A percentile compares a stretch with the other conserved stretches of the same genome.
These are phyloP conservation scores for Claviceps monticola DNA, from an alignment of 2,329 filamentous ascomycete species.

Conservation along the genomic window DNA sequence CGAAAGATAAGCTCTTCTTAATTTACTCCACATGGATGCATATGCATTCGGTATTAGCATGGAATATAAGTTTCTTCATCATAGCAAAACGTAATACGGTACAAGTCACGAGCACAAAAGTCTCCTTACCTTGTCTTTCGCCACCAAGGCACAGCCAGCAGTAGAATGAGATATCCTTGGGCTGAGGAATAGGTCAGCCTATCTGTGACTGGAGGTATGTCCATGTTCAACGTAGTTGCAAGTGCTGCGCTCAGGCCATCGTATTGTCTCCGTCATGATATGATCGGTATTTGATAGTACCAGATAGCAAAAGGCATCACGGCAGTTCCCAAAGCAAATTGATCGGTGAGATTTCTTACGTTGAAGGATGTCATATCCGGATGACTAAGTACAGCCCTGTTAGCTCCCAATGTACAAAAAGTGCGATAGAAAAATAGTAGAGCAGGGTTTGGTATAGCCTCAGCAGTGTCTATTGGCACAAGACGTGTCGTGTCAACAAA, in stretches of 20 bases:
- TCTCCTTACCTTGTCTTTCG: constrained; percentile 13
- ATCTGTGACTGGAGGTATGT: no score
- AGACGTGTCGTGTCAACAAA: constrained; percentile 37
- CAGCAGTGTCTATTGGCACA: constrained; percentile 43
- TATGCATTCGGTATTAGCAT: constrained; percentile 62
- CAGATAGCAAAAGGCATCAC: constrained; percentile 26
- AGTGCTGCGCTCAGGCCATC: constrained; percentile 17
- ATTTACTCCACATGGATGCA: constrained; percentile 47
- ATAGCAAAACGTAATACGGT: constrained; percentile 22
- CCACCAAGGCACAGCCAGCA: neutral
- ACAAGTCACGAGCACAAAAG: neutral
- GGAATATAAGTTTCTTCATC: constrained; percentile 58
- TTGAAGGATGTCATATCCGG: neutral
- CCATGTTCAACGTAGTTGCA: neutral
- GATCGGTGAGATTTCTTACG: constrained; percentile 2
- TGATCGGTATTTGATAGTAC: constrained; percentile 34
- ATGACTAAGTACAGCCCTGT: neutral
- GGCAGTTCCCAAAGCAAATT: constrained; percentile 8
- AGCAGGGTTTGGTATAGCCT: constrained; percentile 12
- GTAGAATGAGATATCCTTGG: neutral
- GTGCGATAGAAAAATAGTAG: neutral
- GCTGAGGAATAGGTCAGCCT: neutral
- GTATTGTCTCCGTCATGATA: constrained; percentile 23
- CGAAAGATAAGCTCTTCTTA: constrained; percentile 77
- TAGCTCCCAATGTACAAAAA: neutral